Conservation (phyloP, 305 asterid genomes). For the Fraxinus platypoda region DNA sequence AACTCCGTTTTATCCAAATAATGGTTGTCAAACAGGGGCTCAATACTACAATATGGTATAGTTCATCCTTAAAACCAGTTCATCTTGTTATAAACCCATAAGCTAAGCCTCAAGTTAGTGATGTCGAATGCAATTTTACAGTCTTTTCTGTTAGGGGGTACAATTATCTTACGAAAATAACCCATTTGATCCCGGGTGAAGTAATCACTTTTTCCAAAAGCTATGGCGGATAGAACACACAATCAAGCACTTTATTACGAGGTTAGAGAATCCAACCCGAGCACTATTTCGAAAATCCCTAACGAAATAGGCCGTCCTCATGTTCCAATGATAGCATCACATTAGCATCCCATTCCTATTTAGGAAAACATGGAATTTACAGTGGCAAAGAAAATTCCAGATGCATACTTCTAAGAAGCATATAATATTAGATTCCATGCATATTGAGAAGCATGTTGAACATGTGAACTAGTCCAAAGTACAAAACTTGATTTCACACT, state of each 20-base stretch:
- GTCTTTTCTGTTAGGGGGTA: neutral
- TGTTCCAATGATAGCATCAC: neutral
- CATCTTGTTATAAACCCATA: neutral
- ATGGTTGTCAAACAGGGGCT: neutral
- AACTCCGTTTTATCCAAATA: too few relatives aligned
- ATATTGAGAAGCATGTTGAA: neutral
- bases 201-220: neutral
- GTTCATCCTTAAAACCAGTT: neutral
- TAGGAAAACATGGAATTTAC: neutral
- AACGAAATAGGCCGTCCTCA: neutral
- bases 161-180: neutral
- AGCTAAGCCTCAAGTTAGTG: neutral
- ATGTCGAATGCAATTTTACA: neutral
- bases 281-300: neutral
- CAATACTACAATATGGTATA: neutral
- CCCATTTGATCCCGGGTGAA: neutral
- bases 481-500: slow-evolving; percentile 17
- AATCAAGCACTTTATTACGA: neutral
- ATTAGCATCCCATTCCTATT: neutral
- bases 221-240: neutral
- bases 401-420: neutral
- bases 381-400: neutral
- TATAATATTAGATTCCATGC: neutral
- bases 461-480: slow-evolving; percentile 3
- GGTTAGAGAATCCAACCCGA: neutral